Evolutionary conservation across 805 yeast species (phyloP).

Genomic region (Metschnikowia colocasiae): DNA sequence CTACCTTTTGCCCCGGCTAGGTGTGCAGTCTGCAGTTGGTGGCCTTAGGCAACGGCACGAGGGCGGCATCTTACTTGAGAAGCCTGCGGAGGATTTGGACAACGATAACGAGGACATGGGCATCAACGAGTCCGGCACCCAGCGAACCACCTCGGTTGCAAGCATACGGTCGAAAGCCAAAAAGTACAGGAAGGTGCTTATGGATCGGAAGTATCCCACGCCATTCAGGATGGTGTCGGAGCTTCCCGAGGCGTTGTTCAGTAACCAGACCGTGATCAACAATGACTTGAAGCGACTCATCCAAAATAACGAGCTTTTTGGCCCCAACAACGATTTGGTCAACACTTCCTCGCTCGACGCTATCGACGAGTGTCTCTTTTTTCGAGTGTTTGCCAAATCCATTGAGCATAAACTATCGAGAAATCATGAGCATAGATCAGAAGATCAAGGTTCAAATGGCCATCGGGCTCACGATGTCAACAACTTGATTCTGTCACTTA

Average conservation of each 20-base stretch:
- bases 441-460: neutral
- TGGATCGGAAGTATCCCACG: constrained; percentile 35
- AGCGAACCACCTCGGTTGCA: constrained; percentile 24
- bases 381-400: constrained; percentile 35
- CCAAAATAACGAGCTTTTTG: constrained; percentile 19
- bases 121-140: constrained; percentile 20
- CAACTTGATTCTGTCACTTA: constrained; percentile 20
- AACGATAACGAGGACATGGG: constrained; percentile 51
- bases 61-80: constrained; percentile 12
- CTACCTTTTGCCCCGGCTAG: constrained; percentile 57
- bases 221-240: constrained; percentile 34
- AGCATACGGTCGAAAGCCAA: constrained; percentile 33
- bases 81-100: constrained; percentile 31
- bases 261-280: constrained; percentile 29
- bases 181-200: constrained; percentile 26
- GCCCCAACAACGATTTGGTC: constrained; percentile 22
- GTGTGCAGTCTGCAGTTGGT: constrained; percentile 61
- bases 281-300: constrained; percentile 30
- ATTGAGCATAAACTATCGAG: too few relatives aligned
- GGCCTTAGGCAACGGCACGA: constrained; percentile 31
- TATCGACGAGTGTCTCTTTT: constrained; percentile 35
- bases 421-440: constrained; percentile 22
- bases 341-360: constrained; percentile 27
- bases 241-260: constrained; percentile 35
- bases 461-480: neutral